phyloP scores from a whole-genome alignment of 2,329 filamentous ascomycete genomes.

The Decorospora gaudefroyi region DNA sequence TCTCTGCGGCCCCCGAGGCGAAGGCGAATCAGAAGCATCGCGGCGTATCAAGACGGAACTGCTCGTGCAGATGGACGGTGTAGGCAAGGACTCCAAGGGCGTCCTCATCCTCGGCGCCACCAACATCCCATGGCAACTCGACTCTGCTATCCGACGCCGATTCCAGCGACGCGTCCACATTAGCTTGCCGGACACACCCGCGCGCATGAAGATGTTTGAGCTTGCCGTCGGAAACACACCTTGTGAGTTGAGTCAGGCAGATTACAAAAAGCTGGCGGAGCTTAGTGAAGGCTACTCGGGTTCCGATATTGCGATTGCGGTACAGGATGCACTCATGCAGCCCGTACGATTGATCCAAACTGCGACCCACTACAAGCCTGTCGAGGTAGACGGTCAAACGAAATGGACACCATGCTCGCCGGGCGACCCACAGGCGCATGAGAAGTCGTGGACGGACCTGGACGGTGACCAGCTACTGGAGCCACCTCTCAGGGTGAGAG shows the following conservation, averaged over 20 bases:
- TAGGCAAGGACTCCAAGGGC: constrained; percentile 91
- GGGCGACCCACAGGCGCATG: constrained; percentile 79
- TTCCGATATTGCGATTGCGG: constrained; percentile 92
- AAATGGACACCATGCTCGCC: constrained; percentile 91
- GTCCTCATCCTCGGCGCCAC: constrained; percentile 95
- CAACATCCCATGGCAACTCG: constrained; percentile 98
- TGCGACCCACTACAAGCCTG: constrained; percentile 96
- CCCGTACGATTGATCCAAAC: constrained; percentile 96
- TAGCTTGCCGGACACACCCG: constrained; percentile 82
- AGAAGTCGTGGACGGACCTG: constrained; percentile 93
- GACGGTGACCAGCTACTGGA: constrained; percentile 83
- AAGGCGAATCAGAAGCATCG: constrained; percentile 97
- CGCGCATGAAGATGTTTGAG: constrained; percentile 93
- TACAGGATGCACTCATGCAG: constrained; percentile 96
- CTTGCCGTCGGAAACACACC: constrained; percentile 91
- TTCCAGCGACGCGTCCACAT: constrained; percentile 98
- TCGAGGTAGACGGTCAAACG: constrained; percentile 67
- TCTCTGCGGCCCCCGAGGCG: constrained; percentile 85
- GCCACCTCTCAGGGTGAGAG: constrained; percentile 82
- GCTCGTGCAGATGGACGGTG: constrained; percentile 98
- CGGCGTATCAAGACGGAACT: constrained; percentile 98
- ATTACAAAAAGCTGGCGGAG: constrained; percentile 78
- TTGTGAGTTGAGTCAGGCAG: constrained; percentile 75
- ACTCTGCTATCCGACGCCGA: constrained; percentile 90
- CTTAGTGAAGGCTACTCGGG: constrained; percentile 93